Base-by-base conservation (phyloP, 1,284 basidiomycete genomes). In the Trichosporon sp. region DNA sequence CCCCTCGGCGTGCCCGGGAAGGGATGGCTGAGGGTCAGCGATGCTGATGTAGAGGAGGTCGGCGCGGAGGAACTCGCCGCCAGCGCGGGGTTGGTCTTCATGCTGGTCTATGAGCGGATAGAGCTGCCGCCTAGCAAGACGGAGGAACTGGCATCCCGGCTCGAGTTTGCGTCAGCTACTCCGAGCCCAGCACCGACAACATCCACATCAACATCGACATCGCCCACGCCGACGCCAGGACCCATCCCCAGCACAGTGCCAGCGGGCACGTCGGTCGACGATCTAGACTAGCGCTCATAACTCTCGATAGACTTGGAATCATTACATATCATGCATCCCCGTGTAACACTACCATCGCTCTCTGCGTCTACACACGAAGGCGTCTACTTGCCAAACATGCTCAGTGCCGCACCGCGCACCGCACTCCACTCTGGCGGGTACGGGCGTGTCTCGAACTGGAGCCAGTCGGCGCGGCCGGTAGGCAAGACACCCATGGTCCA, bases 51-150 rank as follows among this genome's bases (percentile, higher is more conserved):
- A 59, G 83, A 85, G 37, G 89, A 91, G 73, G 88, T 89, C 37
- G 88, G 88, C 31, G 84, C 92, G 57, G 87, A 90, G 78, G 83
- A 83, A 61, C 89, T 93, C 69, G 78, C 91, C 58, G 83, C 84
- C 10, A 67, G 69, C 33, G 68, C 72, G 11, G 72, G 67, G 14
- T 86, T 86, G 46, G 89, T 86, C 58, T 93, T 95, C 76, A 90
- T 96, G 88, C 83, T 95, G 44, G 95, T 92, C 74, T 96, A 96
- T 74, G 92, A 96, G 82, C 84, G 87, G 52, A 86, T 88, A 44
- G 80, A 70, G 46, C 56, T 65, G 40, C 65, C 64, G 23, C 31
- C 19, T 27, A 16, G 56, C 8, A 25, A 25, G 19, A 16, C 9
- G 34, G 49, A 19, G 33, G 33, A 37, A 5, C 14, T 34, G 25